Evolutionary conservation across 1,284 basidiomycete species (phyloP).

Genomic region (Sanghuangporus sanghuang): DNA sequence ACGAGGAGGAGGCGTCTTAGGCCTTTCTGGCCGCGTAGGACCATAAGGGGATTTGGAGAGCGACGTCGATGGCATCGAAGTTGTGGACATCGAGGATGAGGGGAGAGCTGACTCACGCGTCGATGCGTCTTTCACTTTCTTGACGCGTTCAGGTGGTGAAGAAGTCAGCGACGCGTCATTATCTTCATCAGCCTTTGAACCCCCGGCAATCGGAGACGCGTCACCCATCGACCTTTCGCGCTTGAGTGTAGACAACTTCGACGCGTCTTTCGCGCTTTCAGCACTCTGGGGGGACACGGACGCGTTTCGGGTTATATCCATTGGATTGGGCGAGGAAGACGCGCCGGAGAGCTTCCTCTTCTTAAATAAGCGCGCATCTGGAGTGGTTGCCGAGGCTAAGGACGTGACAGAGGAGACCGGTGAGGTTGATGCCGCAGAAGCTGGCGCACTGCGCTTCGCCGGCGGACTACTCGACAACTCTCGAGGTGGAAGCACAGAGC

Average conservation of each 20-base stretch:
- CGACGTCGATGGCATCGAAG: too few species aligned
- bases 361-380: conserved; percentile 6
- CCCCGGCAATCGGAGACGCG: background rate
- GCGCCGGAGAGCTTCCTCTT: conserved; percentile 9
- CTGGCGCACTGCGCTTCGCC: background rate
- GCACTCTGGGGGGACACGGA: background rate
- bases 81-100: too few species aligned
- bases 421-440: conserved; percentile 1
- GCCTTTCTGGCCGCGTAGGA: too few species aligned
- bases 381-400: background rate
- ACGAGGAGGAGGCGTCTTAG: too few species aligned
- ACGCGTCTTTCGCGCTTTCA: background rate
- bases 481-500: background rate
- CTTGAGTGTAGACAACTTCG: background rate
- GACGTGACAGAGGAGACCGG: background rate
- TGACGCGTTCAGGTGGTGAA: background rate
- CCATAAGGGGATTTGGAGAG: too few species aligned
- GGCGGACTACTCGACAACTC: background rate
- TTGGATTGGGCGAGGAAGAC: background rate
- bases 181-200: background rate
- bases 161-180: background rate
- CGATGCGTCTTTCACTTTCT: background rate
- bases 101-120: background rate
- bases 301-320: background rate
- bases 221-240: background rate